Conservation (phyloP, 2,329 filamentous ascomycete genomes). For the Ceratocystis alfenasii region DNA sequence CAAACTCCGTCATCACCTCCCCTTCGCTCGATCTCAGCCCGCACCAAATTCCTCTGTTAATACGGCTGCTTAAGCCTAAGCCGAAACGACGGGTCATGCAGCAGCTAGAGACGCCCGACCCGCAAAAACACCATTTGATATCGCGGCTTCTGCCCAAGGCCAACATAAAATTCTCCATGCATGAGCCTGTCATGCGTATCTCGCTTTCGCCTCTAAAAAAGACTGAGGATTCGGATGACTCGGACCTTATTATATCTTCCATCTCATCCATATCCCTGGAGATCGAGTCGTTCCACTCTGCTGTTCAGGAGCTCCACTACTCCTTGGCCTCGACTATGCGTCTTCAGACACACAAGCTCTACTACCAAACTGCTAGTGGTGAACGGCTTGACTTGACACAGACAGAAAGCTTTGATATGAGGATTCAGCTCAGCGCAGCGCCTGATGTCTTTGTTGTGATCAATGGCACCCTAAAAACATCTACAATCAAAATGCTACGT, state of each 20-base stretch:
- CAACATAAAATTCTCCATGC: conserved; percentile 88
- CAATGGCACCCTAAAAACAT: conserved; percentile 70
- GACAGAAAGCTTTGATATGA: conserved; percentile 79
- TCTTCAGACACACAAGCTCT: conserved; percentile 75
- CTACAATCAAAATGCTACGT: conserved; percentile 78
- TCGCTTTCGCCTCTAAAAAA: conserved; percentile 66
- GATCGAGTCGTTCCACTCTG: conserved; percentile 87
- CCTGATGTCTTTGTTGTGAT: conserved; percentile 75
- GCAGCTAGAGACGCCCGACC: conserved; percentile 25
- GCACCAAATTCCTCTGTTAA: conserved; percentile 73
- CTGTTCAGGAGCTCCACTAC: conserved; percentile 74
- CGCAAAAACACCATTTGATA: conserved; percentile 51
- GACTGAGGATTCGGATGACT: conserved; percentile 60
- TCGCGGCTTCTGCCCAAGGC: conserved; percentile 89
- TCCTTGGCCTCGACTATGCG: conserved; percentile 71
- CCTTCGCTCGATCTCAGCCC: conserved; percentile 89
- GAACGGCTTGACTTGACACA: conserved; percentile 76
- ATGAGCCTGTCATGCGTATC: conserved; percentile 88
- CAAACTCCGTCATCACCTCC: conserved; percentile 91
- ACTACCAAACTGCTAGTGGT: conserved; percentile 81
- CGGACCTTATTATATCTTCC: conserved; percentile 87
- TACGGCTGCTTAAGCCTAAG: conserved; percentile 58
- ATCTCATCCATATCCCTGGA: conserved; percentile 90
- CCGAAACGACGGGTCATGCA: conserved; percentile 13
- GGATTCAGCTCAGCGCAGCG: conserved; percentile 69